Conservation (phyloP, 768 basidiomycete genomes). For the Infundibulicybe gibba region DNA sequence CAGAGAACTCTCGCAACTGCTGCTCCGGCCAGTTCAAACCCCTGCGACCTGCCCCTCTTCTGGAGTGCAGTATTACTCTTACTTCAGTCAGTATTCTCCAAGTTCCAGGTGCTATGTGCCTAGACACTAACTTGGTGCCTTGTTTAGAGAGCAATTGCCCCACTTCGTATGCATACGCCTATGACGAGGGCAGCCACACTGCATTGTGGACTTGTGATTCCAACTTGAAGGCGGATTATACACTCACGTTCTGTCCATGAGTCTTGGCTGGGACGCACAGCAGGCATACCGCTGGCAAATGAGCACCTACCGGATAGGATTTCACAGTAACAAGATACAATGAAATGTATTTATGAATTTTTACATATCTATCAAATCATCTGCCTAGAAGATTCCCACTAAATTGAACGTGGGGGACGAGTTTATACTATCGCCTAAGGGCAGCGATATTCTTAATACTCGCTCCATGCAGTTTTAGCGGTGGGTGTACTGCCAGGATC, state of each 20-base stretch:
- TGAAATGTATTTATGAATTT: too few species aligned
- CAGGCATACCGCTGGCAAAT: too few species aligned
- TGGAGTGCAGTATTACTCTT: slow-evolving; percentile 14
- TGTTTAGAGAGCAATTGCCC: slow-evolving; percentile 22
- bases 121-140: slow-evolving; percentile 18
- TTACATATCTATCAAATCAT: too few species aligned
- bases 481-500: too few species aligned
- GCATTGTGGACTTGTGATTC: slow-evolving; percentile 40
- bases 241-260: slow-evolving; percentile 25
- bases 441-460: too few species aligned
- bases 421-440: too few species aligned
- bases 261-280: background rate
- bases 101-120: background rate
- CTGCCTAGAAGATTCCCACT: too few species aligned
- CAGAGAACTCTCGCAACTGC: slow-evolving; percentile 31
- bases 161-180: slow-evolving; percentile 40
- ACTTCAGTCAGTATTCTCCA: background rate
- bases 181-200: slow-evolving; percentile 40
- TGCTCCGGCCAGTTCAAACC: slow-evolving; percentile 29
- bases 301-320: too few species aligned
- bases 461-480: too few species aligned
- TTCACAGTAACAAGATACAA: too few species aligned
- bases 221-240: slow-evolving; percentile 23
- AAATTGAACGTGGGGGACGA: too few species aligned
- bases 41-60: slow-evolving; percentile 30